phyloP scores from a whole-genome alignment of 371 early-diverging fungal genomes.

The Mucor mucedo region DNA sequence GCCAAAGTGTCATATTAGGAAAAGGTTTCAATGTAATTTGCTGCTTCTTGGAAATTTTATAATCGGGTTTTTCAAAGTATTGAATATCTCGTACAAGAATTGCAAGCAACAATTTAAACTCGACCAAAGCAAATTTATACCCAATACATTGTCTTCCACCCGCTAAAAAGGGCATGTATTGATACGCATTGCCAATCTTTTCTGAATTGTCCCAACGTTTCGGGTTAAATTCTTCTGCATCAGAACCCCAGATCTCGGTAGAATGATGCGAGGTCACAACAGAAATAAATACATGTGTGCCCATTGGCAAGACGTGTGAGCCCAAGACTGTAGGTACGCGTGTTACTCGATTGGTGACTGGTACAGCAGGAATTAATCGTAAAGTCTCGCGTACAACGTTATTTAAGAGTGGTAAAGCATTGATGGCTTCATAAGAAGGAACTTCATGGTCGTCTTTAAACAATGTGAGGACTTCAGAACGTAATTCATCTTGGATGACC shows the following conservation, averaged over 20 bases:
- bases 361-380: conserved; percentile 58
- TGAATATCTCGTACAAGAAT: conserved; percentile 38
- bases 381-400: conserved; percentile 59
- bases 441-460: conserved; percentile 27
- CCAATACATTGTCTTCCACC: conserved; percentile 59
- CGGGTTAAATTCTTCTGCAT: conserved; percentile 67
- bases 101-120: conserved; percentile 46
- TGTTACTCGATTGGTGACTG: conserved; percentile 49
- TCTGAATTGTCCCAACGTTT: conserved; percentile 58
- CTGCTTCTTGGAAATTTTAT: conserved; percentile 32
- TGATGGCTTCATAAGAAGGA: conserved; percentile 53
- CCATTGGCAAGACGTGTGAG: conserved; percentile 56
- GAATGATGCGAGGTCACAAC: conserved; percentile 54
- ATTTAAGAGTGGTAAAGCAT: conserved; percentile 49
- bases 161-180: conserved; percentile 66
- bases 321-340: conserved; percentile 50
- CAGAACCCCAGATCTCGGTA: conserved; percentile 66
- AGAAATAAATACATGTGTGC: conserved; percentile 49
- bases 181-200: conserved; percentile 42
- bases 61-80: conserved; percentile 44
- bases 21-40: conserved; percentile 43
- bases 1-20: conserved; percentile 43
- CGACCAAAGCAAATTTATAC: conserved; percentile 46
- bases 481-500: conserved; percentile 46
- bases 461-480: conserved; percentile 44